These are phyloP conservation scores for Bacterosira constricta DNA, from an alignment of 108 stramenopile genomes.

Conservation along the genomic window DNA sequence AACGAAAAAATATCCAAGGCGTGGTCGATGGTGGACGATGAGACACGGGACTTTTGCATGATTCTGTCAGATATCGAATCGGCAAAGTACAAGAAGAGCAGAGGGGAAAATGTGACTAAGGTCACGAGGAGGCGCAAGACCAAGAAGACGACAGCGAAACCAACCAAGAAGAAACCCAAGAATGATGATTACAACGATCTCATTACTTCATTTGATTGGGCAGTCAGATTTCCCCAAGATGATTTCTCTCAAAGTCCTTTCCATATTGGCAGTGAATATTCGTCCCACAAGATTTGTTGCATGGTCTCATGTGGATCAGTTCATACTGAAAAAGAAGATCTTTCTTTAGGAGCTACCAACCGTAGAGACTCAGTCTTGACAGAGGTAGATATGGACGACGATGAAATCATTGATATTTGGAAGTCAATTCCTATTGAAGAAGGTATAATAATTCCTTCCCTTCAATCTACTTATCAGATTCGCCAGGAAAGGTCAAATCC, in stretches of 20 bases:
- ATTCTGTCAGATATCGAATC: not conserved
- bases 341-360: not conserved
- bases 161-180: too few species aligned
- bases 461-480: too few species aligned
- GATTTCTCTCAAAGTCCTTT: too few species aligned
- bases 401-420: conserved; percentile 11
- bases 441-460: too few species aligned
- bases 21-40: conserved; percentile 1
- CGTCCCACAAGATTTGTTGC: too few species aligned
- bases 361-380: not conserved
- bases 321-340: not conserved
- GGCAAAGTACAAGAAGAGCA: not conserved
- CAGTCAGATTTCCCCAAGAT: too few species aligned
- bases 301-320: not conserved
- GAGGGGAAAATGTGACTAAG: too few species aligned
- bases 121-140: not conserved
- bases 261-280: too few species aligned
- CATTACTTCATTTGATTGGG: too few species aligned
- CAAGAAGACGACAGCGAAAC: not conserved
- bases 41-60: not conserved
- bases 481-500: too few species aligned
- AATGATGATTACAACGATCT: too few species aligned
- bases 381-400: conserved; percentile 16
- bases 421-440: not conserved
- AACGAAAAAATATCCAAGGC: not conserved